Conservation (phyloP, 2,329 filamentous ascomycete genomes). For the Coniella lustricola region DNA sequence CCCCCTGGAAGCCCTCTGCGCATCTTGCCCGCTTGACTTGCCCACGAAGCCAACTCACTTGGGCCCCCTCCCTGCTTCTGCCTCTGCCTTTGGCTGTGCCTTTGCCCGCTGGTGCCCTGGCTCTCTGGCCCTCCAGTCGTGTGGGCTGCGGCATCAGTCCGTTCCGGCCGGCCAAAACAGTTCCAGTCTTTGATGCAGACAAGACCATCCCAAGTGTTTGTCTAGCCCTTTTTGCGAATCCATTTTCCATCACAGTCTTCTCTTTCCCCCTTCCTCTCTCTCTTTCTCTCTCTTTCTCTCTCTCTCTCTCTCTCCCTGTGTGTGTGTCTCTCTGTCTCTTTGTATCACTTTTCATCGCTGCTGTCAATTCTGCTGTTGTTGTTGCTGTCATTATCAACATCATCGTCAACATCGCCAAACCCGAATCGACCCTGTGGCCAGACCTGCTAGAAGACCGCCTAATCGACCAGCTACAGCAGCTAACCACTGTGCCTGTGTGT, state of each 20-base stretch:
- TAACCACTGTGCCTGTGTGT: background rate
- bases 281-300: background rate
- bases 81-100: too few relatives aligned
- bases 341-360: background rate
- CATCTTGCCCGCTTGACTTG: too few relatives aligned
- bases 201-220: slow-evolving; percentile 14
- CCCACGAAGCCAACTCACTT: too few relatives aligned
- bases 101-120: too few relatives aligned
- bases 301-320: background rate
- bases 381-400: background rate
- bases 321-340: background rate
- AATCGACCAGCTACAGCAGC: background rate
- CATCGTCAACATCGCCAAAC: background rate
- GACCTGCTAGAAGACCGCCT: background rate
- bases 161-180: slow-evolving; percentile 31
- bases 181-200: slow-evolving; percentile 33
- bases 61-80: too few relatives aligned
- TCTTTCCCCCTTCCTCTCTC: background rate
- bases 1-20: too few relatives aligned
- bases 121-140: background rate
- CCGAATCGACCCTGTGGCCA: background rate
- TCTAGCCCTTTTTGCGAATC: background rate
- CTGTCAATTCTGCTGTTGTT: background rate
- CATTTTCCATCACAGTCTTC: too few relatives aligned
- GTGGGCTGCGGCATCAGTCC: slow-evolving; percentile 31